phyloP scores from a whole-genome alignment of 1,284 basidiomycete species.

The Marasmius sp. region DNA sequence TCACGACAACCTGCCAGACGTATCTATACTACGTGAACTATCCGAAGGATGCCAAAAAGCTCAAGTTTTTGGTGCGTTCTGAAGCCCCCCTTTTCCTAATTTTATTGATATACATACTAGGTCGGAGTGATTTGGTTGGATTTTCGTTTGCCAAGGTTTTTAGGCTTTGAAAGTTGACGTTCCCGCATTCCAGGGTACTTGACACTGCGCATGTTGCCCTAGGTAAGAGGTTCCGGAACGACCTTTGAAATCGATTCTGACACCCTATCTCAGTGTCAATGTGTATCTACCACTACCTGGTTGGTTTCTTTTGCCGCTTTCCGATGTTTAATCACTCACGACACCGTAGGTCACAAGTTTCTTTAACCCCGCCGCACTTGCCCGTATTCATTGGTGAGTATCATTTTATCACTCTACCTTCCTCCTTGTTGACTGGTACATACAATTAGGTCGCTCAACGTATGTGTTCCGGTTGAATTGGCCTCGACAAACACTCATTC shows the following conservation, averaged over 20 bases:
- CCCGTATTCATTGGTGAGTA: constrained; percentile 7
- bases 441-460: constrained; percentile 31
- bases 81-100: neutral
- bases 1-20: constrained; percentile 9
- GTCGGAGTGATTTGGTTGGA: constrained; percentile 15
- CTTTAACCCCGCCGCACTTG: neutral
- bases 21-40: constrained; percentile 24
- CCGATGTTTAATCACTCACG: neutral
- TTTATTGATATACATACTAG: neutral
- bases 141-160: neutral
- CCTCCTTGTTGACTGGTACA: neutral
- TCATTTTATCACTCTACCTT: neutral
- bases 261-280: constrained; percentile 30
- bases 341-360: neutral
- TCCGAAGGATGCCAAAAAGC: constrained; percentile 14
- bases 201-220: constrained; percentile 11
- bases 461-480: constrained; percentile 15
- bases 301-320: neutral
- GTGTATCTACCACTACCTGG: constrained; percentile 17
- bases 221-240: neutral
- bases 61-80: constrained; percentile 17
- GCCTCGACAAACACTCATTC: neutral
- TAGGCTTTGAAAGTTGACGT: neutral
- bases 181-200: constrained; percentile 6
- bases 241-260: neutral